phyloP scores from a whole-genome alignment of 371 early-diverging fungal genomes.

The Apophysomyces variabilis region DNA sequence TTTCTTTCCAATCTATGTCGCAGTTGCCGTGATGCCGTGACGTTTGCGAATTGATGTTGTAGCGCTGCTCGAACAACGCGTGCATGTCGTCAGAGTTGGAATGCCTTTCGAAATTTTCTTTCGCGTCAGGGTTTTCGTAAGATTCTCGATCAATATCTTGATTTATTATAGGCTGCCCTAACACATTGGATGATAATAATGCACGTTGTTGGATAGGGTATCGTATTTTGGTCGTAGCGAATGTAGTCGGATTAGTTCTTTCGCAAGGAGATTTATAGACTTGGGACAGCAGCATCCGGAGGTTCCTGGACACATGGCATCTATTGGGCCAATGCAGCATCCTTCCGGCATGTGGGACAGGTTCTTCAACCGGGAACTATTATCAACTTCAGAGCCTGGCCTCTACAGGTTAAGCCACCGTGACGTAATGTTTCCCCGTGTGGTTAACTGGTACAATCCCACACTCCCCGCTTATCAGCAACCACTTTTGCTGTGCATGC shows the following conservation, averaged over 20 bases:
- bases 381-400: background rate
- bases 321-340: slow-evolving; percentile 10
- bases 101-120: background rate
- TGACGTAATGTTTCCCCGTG: no score
- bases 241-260: background rate
- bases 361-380: background rate
- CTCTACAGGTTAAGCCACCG: no score
- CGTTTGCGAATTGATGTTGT: background rate
- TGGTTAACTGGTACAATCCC: no score
- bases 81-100: background rate
- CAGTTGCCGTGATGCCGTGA: background rate
- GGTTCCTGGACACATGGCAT: slow-evolving; percentile 7
- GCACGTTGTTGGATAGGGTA: background rate
- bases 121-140: background rate
- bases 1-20: background rate
- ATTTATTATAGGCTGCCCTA: background rate
- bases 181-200: background rate
- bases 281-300: background rate
- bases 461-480: no score
- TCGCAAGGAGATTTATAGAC: background rate
- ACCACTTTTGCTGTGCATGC: no score
- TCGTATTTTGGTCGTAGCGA: background rate
- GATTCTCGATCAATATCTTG: background rate
- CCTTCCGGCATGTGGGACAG: slow-evolving; percentile 10
- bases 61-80: slow-evolving; percentile 5